Conservation (phyloP, 148 eudicot genomes). For the Fagopyrum esculentum region DNA sequence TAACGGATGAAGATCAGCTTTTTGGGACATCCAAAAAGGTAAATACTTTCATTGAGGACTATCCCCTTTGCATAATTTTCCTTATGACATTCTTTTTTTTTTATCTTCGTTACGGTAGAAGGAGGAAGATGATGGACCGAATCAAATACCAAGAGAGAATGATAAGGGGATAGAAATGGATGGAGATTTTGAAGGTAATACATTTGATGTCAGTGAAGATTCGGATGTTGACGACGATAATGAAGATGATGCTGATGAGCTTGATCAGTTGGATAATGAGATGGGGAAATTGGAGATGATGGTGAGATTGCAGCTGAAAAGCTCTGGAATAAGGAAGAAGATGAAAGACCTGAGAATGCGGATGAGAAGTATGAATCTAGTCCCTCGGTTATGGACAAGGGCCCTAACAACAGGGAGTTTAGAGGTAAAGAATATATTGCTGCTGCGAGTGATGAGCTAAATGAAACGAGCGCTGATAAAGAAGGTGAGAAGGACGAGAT, state of each 20-base stretch:
- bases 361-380: constrained; percentile 75
- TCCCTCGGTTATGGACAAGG: constrained; percentile 52
- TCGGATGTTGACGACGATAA: constrained; percentile 39
- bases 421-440: constrained; percentile 74
- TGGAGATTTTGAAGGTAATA: constrained; percentile 55
- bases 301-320: constrained; percentile 69
- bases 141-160: constrained; percentile 52
- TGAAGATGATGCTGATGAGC: constrained; percentile 39
- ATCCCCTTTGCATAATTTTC: not conserved
- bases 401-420: constrained; percentile 57
- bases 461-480: constrained; percentile 37
- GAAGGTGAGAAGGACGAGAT: constrained; percentile 33
- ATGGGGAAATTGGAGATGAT: constrained; percentile 68
- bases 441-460: constrained; percentile 31
- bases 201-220: constrained; percentile 75
- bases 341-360: constrained; percentile 35
- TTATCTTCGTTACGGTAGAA: constrained; percentile 32
- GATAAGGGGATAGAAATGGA: constrained; percentile 84
- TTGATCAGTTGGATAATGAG: constrained; percentile 52
- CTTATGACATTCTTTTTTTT: constrained; percentile 4
- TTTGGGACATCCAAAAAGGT: constrained; percentile 74
- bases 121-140: constrained; percentile 43
- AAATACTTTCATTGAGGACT: not conserved
- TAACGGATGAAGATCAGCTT: constrained; percentile 85
- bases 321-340: constrained; percentile 58